phyloP scores from a whole-genome alignment of 2,329 filamentous ascomycete genomes.

The Mycogone perniciosa region DNA sequence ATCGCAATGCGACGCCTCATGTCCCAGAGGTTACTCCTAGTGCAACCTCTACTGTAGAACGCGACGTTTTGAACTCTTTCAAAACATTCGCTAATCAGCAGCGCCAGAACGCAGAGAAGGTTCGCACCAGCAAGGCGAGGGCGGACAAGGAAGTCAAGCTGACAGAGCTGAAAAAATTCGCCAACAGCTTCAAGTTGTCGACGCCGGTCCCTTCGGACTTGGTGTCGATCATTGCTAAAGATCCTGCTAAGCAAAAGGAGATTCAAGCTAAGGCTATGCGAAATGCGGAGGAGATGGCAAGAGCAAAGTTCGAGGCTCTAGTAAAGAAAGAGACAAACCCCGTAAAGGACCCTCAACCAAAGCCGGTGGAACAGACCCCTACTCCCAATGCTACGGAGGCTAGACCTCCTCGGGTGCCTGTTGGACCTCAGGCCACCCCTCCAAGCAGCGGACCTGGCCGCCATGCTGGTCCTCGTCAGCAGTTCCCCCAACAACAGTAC shows the following conservation, averaged over 20 bases:
- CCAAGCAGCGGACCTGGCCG: conserved; percentile 31
- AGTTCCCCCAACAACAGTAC: conserved; percentile 41
- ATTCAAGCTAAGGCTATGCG: conserved; percentile 84
- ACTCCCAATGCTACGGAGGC: conserved; percentile 20
- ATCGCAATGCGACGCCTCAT: background rate
- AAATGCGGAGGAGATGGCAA: conserved; percentile 59
- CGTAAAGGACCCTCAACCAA: conserved; percentile 41
- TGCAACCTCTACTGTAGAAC: conserved; percentile 55
- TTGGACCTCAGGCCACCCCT: conserved; percentile 26
- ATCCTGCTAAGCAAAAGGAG: conserved; percentile 86
- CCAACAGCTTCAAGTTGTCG: conserved; percentile 85
- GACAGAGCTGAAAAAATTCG: conserved; percentile 92
- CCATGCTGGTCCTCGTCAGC: conserved; percentile 43
- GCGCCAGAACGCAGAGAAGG: conserved; percentile 50
- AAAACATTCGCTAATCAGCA: conserved; percentile 56
- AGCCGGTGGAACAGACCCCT: conserved; percentile 22
- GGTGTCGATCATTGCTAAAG: conserved; percentile 92
- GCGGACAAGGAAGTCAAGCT: conserved; percentile 86
- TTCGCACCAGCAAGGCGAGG: conserved; percentile 51
- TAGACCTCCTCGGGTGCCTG: conserved; percentile 28
- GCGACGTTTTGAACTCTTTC: conserved; percentile 56
- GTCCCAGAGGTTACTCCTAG: conserved; percentile 32
- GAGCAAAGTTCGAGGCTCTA: conserved; percentile 45
- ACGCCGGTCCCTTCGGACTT: conserved; percentile 89
- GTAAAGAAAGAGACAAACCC: conserved; percentile 37